A percentile compares a stretch with the other conserved stretches of the same genome.
Conservation (phyloP, 164 flowering plant genomes). For the Nymphaea thermarum region DNA sequence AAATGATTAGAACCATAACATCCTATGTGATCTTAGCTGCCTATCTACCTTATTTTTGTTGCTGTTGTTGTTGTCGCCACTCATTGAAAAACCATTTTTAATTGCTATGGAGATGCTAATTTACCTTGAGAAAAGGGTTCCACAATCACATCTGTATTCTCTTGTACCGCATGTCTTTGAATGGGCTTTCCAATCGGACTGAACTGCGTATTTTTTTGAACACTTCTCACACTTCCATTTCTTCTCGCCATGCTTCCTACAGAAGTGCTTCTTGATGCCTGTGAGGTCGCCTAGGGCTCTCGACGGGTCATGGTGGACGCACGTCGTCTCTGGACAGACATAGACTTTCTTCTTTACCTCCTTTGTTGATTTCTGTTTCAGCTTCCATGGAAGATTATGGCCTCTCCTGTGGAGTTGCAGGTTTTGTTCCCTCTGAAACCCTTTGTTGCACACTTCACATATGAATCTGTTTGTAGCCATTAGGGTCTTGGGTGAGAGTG, state of each 20-base stretch:
- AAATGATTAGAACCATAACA: background rate
- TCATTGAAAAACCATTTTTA: no score
- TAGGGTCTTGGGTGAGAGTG: slow-evolving; percentile 79
- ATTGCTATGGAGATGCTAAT: background rate
- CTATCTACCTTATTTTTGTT: no score
- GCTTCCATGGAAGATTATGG: slow-evolving; percentile 90
- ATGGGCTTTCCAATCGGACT: slow-evolving; percentile 93
- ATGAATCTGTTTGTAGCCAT: slow-evolving; percentile 91
- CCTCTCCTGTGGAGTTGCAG: slow-evolving; percentile 92
- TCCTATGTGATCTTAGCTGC: background rate
- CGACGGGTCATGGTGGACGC: slow-evolving; percentile 84
- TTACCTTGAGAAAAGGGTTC: slow-evolving; percentile 90
- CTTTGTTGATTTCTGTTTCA: slow-evolving; percentile 68
- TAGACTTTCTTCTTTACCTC: slow-evolving; percentile 70
- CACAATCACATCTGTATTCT: slow-evolving; percentile 84
- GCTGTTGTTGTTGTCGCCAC: no score
- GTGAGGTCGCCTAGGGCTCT: slow-evolving; percentile 92
- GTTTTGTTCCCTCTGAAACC: slow-evolving; percentile 90
- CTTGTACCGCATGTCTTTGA: slow-evolving; percentile 81
- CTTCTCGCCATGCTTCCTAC: slow-evolving; percentile 88
- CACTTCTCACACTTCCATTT: slow-evolving; percentile 93
- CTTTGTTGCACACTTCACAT: slow-evolving; percentile 90
- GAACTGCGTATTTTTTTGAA: slow-evolving; percentile 76
- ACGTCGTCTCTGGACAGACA: slow-evolving; percentile 78
- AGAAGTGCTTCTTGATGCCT: slow-evolving; percentile 82